Evolutionary conservation across 202 grass and related monocot species (phyloP).

Genomic region (Eragrostis tef): DNA sequence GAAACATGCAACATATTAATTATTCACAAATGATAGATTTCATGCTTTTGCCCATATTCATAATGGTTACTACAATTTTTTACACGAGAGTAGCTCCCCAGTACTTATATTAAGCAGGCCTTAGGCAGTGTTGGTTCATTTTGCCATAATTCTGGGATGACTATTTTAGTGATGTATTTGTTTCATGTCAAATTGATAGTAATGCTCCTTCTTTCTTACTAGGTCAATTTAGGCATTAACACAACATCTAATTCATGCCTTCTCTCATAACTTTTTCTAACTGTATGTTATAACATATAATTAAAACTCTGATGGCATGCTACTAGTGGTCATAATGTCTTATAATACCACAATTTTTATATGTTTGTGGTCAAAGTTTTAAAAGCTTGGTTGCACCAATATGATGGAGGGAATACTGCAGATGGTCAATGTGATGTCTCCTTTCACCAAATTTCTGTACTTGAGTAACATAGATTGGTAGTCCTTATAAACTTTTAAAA

Average conservation of each 20-base stretch:
- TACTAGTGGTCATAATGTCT: background rate
- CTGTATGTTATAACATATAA: background rate
- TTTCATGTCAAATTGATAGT: slow-evolving; percentile 27
- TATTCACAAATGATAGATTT: slow-evolving; percentile 1
- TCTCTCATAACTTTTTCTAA: background rate
- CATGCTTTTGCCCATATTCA: background rate
- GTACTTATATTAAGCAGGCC: slow-evolving; percentile 20
- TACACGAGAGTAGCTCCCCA: background rate
- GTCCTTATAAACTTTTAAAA: slow-evolving; percentile 11
- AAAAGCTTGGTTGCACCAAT: background rate
- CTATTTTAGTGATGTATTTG: background rate
- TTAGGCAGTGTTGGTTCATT: background rate
- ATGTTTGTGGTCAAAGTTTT: background rate
- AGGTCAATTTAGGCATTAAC: background rate
- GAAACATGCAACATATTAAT: slow-evolving; percentile 10
- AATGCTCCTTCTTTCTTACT: background rate
- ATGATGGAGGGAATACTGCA: background rate
- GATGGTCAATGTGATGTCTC: slow-evolving; percentile 25
- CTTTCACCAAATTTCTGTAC: background rate
- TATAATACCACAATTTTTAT: background rate
- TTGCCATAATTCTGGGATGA: background rate
- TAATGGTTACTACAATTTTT: background rate
- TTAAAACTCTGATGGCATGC: background rate
- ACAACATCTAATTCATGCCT: background rate
- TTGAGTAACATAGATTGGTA: slow-evolving; percentile 11